Evolutionary conservation across 1,139 yeast genomes (phyloP), one percentile per base, ranked within the genome.

Genomic region (Tardiomyces depauwii): DNA sequence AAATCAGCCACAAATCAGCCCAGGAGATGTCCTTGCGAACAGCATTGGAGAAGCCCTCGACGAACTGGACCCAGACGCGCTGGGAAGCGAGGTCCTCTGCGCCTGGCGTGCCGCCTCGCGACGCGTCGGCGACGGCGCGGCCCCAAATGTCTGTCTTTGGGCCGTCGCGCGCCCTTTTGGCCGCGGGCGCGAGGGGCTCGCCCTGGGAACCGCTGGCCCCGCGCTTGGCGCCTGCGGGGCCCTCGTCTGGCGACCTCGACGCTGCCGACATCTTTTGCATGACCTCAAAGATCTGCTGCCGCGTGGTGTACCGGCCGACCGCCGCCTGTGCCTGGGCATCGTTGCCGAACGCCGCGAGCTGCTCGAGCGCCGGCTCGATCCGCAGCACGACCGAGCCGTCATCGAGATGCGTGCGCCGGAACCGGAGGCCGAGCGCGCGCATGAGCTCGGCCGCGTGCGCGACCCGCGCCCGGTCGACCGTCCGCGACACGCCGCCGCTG

Each of bases 31-130:
- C 83, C 56, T 87, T 87, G 39, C 95, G 69, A 1, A 91, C 97
- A 0, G 98, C 98, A 63, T 89, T 85, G 9, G 95, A 85, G 57
- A 84, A 89, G 1, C 98, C 97, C 63, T 89, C 97, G 53, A 84
- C 84, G 58, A 82, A 89, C 59, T 85, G 89, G 14, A 91, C 85
- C 97, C 97, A 91, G 7, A 87, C 82, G 51, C 45, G 45, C 83
- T 70, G 44, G 62, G 48, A 45, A 55, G 63, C 39, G 44, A 40
- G 38, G 19, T 48, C 44, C 11, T 18, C 32, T 18, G 38, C 45
- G 19, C 19, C 54, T 18, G 53, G 25, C 30, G 42, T 16, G 19
- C 14, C 39, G 11, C 13, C 33, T 2, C 27, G 25, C 19, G 39
- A 10, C 5, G 4, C 5, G 42, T 19, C 16, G 18, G 18, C 5